A percentile compares a stretch with the other conserved stretches of the same genome.
Evolutionary conservation across 352 stramenopile species (phyloP).

Genomic region (Globisporangium iwayamae): DNA sequence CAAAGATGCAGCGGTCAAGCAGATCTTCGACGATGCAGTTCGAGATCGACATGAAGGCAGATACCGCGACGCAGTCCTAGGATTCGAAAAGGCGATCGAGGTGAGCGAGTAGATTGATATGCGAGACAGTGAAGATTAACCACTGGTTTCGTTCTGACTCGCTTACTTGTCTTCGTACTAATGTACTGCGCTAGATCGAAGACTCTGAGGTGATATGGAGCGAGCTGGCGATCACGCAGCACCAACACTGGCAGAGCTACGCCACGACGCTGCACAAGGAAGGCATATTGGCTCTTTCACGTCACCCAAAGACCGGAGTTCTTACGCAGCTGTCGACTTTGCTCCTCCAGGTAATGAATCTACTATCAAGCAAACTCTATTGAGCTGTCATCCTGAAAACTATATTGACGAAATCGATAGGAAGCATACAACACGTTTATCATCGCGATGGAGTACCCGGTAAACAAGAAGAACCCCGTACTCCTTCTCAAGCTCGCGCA

Average conservation of each 20-base stretch:
- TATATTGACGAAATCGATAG: conserved; percentile 17
- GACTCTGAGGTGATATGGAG: conserved; percentile 56
- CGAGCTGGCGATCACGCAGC: conserved; percentile 58
- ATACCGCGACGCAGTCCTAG: conserved; percentile 34
- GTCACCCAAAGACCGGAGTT: conserved; percentile 7
- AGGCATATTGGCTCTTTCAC: conserved; percentile 17
- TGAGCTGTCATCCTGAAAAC: neutral
- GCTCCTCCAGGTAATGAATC: conserved; percentile 8
- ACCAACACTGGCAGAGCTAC: conserved; percentile 50
- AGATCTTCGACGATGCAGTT: conserved; percentile 27
- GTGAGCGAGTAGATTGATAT: conserved; percentile 14
- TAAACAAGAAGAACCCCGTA: conserved; percentile 56
- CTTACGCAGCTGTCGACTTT: conserved; percentile 11
- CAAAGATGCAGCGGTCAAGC: conserved; percentile 27
- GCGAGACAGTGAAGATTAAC: neutral
- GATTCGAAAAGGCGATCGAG: conserved; percentile 43
- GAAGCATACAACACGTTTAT: conserved; percentile 73
- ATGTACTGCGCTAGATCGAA: conserved; percentile 32
- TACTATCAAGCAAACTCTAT: neutral
- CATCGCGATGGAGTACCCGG: conserved; percentile 73
- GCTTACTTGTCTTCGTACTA: neutral
- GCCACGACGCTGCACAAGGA: conserved; percentile 38
- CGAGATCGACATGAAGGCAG: conserved; percentile 30
- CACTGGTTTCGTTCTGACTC: neutral
- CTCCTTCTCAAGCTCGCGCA: conserved; percentile 51